Conservation (phyloP, 257 asterid genomes). For the Lycium ferocissimum region DNA sequence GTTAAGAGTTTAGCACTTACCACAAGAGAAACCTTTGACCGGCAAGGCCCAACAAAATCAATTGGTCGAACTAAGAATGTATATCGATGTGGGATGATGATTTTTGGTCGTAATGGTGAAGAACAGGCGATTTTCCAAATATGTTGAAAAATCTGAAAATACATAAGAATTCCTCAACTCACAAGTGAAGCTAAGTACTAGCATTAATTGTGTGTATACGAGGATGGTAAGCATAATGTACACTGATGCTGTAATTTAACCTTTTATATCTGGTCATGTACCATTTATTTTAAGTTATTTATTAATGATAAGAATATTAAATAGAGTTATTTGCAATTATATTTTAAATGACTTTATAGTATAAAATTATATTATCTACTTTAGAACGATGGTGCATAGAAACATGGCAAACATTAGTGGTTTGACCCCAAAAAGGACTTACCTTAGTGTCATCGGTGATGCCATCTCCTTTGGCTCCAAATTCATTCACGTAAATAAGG, state of each 20-base stretch:
- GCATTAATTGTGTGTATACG: not conserved
- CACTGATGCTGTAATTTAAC: not conserved
- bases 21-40: conserved; percentile 59
- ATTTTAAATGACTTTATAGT: not conserved
- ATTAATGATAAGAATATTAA: not conserved
- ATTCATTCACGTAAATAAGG: conserved; percentile 55
- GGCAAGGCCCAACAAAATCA: conserved; percentile 77
- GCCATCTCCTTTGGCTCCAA: conserved; percentile 77
- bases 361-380: not conserved
- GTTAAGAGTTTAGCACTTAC: conserved; percentile 46
- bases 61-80: conserved; percentile 55
- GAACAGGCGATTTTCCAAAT: conserved; percentile 71
- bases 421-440: not conserved
- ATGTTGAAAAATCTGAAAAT: conserved; percentile 55
- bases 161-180: conserved; percentile 29
- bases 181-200: not conserved
- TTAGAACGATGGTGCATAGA: too few relatives aligned
- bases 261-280: not conserved
- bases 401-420: not conserved
- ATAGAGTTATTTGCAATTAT: not conserved
- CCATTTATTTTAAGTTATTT: not conserved
- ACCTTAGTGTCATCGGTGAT: conserved; percentile 64
- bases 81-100: conserved; percentile 56
- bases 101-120: conserved; percentile 42
- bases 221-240: not conserved